A percentile compares a stretch with the other conserved stretches of the same genome.
Conservation (phyloP, 2,329 filamentous ascomycete species). For the Ramularia collo-cygni region DNA sequence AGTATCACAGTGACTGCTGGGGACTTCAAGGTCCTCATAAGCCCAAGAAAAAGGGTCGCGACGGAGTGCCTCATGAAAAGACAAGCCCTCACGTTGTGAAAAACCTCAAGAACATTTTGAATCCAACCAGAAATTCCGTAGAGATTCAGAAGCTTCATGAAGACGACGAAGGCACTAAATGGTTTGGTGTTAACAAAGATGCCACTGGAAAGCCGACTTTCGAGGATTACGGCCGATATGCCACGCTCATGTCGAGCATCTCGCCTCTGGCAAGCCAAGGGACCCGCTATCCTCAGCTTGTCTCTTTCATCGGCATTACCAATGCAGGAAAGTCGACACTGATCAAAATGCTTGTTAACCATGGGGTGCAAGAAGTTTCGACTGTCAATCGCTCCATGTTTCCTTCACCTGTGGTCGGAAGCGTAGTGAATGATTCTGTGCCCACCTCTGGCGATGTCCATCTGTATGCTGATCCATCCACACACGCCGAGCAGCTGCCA, state of each 20-base stretch:
- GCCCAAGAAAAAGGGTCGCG: constrained; percentile 28
- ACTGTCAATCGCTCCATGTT: constrained; percentile 27
- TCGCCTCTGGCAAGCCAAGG: constrained; percentile 21
- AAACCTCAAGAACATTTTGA: constrained; percentile 24
- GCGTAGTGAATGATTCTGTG: constrained; percentile 32
- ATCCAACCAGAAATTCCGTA: constrained; percentile 22
- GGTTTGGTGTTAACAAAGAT: constrained; percentile 34
- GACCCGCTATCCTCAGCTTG: constrained; percentile 28
- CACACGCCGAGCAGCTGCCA: constrained; percentile 33
- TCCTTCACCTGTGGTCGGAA: constrained; percentile 41
- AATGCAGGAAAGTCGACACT: constrained; percentile 46
- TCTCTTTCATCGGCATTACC: constrained; percentile 31
- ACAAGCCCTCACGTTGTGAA: constrained; percentile 26
- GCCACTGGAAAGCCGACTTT: constrained; percentile 28
- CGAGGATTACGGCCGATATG: constrained; percentile 41
- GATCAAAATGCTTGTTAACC: constrained; percentile 43
- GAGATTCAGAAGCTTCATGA: constrained; percentile 31
- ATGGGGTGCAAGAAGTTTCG: constrained; percentile 28
- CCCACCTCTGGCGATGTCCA: constrained; percentile 48
- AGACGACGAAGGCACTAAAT: constrained; percentile 33
- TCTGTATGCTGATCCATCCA: constrained; percentile 45
- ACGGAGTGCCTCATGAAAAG: constrained; percentile 33
- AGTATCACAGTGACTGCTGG: constrained; percentile 25
- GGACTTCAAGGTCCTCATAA: constrained; percentile 28
- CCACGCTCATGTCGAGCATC: constrained; percentile 36